These are phyloP conservation scores for Ceratobasidium sp. DNA, from an alignment of 1,284 basidiomycete genomes.

Conservation along the genomic window DNA sequence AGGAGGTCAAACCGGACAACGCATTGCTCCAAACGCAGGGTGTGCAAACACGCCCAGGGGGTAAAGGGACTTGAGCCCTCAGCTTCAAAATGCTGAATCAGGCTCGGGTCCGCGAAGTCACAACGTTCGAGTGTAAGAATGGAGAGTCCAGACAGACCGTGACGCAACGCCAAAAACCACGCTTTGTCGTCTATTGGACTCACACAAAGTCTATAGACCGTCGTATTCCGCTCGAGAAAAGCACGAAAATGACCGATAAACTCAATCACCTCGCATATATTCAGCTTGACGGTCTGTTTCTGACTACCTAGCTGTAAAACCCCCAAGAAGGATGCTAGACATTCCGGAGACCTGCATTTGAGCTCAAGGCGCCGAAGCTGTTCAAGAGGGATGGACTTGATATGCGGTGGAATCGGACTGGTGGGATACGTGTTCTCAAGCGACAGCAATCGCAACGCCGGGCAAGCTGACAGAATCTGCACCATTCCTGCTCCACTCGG, in stretches of 20 bases:
- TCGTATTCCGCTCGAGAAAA: background rate
- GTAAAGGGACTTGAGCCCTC: no score
- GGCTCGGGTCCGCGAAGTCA: background rate
- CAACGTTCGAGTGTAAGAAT: background rate
- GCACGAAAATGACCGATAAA: slow-evolving; percentile 1
- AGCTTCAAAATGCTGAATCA: background rate
- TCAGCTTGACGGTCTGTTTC: background rate
- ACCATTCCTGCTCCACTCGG: background rate
- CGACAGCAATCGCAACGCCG: background rate
- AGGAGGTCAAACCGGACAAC: background rate
- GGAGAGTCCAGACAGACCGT: background rate
- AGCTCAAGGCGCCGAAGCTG: background rate
- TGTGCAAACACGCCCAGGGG: background rate
- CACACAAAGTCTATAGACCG: background rate
- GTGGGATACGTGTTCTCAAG: background rate
- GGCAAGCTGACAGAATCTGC: background rate
- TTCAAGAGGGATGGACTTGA: background rate
- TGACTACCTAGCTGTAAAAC: background rate
- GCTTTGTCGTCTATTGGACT: background rate
- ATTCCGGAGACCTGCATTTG: background rate
- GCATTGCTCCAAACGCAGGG: background rate
- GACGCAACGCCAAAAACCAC: background rate
- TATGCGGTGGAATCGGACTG: background rate
- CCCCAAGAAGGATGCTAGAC: background rate
- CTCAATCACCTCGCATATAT: background rate